Conservation (phyloP, 352 stramenopile genomes). For the Pseudoperonospora humuli region DNA sequence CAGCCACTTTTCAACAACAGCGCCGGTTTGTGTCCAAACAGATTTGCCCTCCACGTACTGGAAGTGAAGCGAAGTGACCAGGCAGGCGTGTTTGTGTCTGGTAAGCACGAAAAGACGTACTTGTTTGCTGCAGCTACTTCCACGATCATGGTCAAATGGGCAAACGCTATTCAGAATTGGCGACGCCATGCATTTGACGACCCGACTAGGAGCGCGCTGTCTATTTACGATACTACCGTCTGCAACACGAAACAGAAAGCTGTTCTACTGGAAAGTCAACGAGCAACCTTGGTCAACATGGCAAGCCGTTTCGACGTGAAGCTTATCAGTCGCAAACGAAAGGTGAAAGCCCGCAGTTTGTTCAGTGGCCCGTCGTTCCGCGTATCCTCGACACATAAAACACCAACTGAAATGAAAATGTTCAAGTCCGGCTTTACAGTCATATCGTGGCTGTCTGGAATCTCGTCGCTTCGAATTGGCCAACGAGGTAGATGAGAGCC, state of each 20-base stretch:
- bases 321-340: conserved; percentile 14
- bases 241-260: conserved; percentile 13
- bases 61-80: conserved; percentile 49
- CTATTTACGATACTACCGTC: conserved; percentile 19
- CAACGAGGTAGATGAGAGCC: conserved; percentile 14
- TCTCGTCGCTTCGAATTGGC: conserved; percentile 21
- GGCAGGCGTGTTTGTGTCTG: conserved; percentile 30
- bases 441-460: conserved; percentile 28
- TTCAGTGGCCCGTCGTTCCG: conserved; percentile 16
- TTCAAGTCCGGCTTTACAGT: conserved; percentile 19
- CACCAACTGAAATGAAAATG: conserved; percentile 10
- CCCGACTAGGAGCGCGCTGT: conserved; percentile 27
- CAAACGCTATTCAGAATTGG: conserved; percentile 70
- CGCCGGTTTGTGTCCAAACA: conserved; percentile 50
- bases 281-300: conserved; percentile 20
- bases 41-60: conserved; percentile 44
- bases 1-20: conserved; percentile 32
- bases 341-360: conserved; percentile 8
- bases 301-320: conserved; percentile 47
- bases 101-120: conserved; percentile 28
- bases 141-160: conserved; percentile 55
- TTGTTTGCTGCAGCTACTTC: conserved; percentile 45
- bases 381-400: conserved; percentile 6
- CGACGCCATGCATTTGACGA: conserved; percentile 55
- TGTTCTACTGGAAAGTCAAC: conserved; percentile 21